Conservation (phyloP, 2,329 filamentous ascomycete species). For the Botrytis deweyae region DNA sequence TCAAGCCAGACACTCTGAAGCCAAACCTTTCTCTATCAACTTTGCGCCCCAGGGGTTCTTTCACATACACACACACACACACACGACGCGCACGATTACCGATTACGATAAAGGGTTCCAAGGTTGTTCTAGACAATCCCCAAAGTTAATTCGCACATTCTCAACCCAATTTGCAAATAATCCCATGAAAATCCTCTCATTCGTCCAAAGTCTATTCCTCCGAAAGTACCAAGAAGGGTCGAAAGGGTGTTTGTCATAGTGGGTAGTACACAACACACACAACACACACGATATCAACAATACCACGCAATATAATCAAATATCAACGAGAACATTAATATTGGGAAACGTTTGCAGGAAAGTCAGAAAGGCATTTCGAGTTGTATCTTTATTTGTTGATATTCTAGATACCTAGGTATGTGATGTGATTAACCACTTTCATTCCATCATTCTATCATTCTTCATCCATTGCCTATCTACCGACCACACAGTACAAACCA, state of each 20-base stretch:
- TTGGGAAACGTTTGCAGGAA: slow-evolving; percentile 1
- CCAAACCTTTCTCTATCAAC: not conserved
- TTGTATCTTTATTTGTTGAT: not conserved
- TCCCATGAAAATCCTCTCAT: slow-evolving; percentile 6
- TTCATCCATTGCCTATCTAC: not conserved
- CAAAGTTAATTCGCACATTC: slow-evolving; percentile 7
- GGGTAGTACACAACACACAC: not conserved
- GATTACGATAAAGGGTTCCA: not conserved
- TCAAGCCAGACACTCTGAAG: not conserved
- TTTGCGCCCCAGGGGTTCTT: not conserved
- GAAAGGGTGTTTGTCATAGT: not conserved
- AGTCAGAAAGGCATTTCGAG: not conserved
- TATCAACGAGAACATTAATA: not conserved
- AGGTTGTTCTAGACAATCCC: not conserved
- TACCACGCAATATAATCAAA: not conserved
- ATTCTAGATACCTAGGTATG: slow-evolving; percentile 4
- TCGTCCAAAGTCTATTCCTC: not conserved
- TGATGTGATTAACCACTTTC: not conserved
- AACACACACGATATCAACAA: not conserved
- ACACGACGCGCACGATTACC: not conserved
- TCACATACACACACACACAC: not conserved
- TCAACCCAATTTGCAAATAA: not conserved
- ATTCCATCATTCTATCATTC: not conserved
- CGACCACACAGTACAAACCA: not conserved
- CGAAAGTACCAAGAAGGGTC: not conserved